phyloP scores from a whole-genome alignment of 306 rosid species.

The Quercus engelmannii region DNA sequence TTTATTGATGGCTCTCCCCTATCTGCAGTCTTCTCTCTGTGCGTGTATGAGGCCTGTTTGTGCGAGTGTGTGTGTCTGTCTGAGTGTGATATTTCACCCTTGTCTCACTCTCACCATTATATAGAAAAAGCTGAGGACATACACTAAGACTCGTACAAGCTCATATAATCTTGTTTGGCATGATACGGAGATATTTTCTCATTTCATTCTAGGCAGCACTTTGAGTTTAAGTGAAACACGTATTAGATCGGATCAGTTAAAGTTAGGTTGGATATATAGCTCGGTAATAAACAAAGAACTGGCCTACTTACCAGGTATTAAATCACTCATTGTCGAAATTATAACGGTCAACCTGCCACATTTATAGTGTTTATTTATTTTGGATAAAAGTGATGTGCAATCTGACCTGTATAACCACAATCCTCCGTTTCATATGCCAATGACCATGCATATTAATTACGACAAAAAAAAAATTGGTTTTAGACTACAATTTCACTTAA shows the following conservation, averaged over 20 bases:
- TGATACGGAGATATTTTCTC: not conserved
- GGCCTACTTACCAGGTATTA: not conserved
- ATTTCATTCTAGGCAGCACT: not conserved
- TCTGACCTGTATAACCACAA: not conserved
- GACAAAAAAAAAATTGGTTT: too few relatives aligned
- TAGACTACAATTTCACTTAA: too few relatives aligned
- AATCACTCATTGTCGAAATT: not conserved
- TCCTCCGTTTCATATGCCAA: not conserved
- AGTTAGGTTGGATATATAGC: not conserved
- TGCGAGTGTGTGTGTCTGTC: not conserved
- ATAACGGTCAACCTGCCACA: not conserved
- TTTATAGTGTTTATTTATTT: not conserved
- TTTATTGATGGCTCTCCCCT: not conserved
- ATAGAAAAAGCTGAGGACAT: not conserved
- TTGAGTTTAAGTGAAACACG: not conserved
- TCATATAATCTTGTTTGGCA: not conserved
- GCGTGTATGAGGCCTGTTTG: not conserved
- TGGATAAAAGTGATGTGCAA: not conserved
- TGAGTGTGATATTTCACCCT: not conserved
- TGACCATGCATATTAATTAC: too few relatives aligned
- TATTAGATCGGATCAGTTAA: not conserved
- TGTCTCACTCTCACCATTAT: not conserved
- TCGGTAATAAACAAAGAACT: not conserved
- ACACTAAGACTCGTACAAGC: not conserved
- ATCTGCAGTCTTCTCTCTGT: not conserved